A percentile compares a stretch with the other conserved stretches of the same genome.
phyloP scores from a whole-genome alignment of 805 yeast genomes.

The Komagataella mondaviorum region DNA sequence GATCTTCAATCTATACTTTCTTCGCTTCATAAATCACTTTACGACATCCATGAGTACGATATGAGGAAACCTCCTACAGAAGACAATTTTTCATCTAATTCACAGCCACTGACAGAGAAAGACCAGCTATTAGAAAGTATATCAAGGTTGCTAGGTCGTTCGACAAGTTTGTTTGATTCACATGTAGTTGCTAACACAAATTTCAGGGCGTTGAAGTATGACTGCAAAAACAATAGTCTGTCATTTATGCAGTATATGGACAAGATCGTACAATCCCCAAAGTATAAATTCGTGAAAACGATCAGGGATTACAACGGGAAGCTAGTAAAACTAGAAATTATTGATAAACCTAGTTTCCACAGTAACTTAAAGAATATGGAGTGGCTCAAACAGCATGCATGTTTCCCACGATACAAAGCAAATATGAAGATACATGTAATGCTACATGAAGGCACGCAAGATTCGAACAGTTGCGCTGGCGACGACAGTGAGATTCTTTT shows the following conservation, averaged over 20 bases:
- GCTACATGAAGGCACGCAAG: neutral
- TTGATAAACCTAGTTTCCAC: neutral
- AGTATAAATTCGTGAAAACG: neutral
- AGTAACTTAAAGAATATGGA: neutral
- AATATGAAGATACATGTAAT: neutral
- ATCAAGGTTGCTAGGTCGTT: neutral
- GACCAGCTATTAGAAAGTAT: neutral
- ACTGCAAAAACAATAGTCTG: neutral
- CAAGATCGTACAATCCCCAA: neutral
- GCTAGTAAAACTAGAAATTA: neutral
- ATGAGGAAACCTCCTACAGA: neutral
- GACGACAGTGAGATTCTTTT: neutral
- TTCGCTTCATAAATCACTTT: neutral
- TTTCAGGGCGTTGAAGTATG: neutral
- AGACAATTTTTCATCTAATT: neutral
- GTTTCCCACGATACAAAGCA: neutral
- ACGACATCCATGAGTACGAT: neutral
- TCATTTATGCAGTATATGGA: neutral
- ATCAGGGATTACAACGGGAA: neutral
- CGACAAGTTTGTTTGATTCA: neutral
- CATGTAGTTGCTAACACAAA: neutral
- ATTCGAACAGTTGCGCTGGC: neutral
- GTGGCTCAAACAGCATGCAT: neutral
- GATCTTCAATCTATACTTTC: neutral
- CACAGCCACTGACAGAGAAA: neutral